Percentiles rank a stretch among this genome's conserved stretches.
phyloP scores from a whole-genome alignment of 192 early-diverging fungal genomes.

The Rhizophagus clarus region DNA sequence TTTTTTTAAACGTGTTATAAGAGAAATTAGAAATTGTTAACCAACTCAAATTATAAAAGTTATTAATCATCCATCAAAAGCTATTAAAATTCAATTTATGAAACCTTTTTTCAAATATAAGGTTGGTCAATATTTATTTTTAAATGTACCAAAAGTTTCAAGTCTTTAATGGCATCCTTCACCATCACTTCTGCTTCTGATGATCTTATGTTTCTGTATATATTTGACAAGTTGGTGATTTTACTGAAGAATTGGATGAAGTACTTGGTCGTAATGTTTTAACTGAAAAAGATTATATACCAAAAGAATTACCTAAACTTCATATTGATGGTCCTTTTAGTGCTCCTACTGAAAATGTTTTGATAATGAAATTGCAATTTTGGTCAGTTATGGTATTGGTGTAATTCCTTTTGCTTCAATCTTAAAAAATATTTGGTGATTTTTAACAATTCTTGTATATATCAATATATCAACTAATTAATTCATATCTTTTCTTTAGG shows the following conservation, averaged over 20 bases:
- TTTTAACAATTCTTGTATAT: too few relatives aligned
- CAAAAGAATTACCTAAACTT: constrained; percentile 53
- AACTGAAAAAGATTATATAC: background rate
- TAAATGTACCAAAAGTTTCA: constrained; percentile 68
- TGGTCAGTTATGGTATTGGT: constrained; percentile 75
- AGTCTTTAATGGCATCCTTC: constrained; percentile 79
- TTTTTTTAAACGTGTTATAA: constrained; percentile 62
- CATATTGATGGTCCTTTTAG: constrained; percentile 81
- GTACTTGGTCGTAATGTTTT: constrained; percentile 36
- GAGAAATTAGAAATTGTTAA: constrained; percentile 52
- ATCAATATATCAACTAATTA: too few relatives aligned
- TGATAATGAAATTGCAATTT: constrained; percentile 65
- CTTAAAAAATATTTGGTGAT: constrained; percentile 67
- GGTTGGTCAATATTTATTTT: constrained; percentile 73
- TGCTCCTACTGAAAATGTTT: constrained; percentile 76
- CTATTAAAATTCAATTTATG: constrained; percentile 67
- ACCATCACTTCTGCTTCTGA: constrained; percentile 53
- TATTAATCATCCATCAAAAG: constrained; percentile 72
- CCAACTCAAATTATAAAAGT: constrained; percentile 66
- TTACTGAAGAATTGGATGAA: constrained; percentile 40
- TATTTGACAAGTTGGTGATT: constrained; percentile 49
- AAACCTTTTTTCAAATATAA: constrained; percentile 54
- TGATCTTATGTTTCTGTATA: constrained; percentile 49
- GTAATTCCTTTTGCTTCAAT: constrained; percentile 77
- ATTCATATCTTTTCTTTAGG: background rate